Evolutionary conservation across 2,329 filamentous ascomycete species (phyloP), one percentile per base, ranked within the genome.

Genomic region (Trichoderma citrinoviride): DNA sequence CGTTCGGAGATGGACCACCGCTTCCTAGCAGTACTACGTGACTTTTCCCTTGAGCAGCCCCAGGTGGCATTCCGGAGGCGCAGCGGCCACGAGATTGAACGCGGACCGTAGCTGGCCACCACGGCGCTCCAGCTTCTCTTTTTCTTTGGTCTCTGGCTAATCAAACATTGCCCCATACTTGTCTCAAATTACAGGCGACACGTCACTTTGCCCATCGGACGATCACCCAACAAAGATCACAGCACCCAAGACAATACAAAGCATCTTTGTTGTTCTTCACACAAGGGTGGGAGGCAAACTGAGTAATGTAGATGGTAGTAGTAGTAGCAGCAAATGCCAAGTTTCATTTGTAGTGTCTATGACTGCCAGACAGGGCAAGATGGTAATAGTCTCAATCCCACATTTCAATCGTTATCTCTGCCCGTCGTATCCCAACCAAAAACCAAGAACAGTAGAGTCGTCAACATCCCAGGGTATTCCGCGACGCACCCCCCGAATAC

Each of bases 401-500:
- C 63, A 49, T 65, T 65, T 60, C 63, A 65, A 65, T 65, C 63
- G 54, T 65, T 61, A 55, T 41, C 52, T 50, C 55, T 52, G 43
- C 47, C 57, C 54, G 44, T 62, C 56, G 41, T 56, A 53, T 57
- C 57, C 57, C 19, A 27, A 54, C 50, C 50, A n/a, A 54, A 37
- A 47, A 33, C 43, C 43, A 27, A 19, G 17, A 63, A 54, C 12
- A 47, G 21, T 12, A 58, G 23, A 43, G 56, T 52, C 64, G 52
- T 65, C 64, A 65, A 56, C 64, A 65, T 65, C 64, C 64, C 64
- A 61, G 57, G 64, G 64, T 61, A 55, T 62, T 57, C 57, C 64
- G 49, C 64, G 64, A 65, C 64, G 57, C 58, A 65, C 50, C 58
- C 58, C n/a, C 57, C 57, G 52, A 62, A 65, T 65, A 52, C 57